Conservation (phyloP, 2,329 filamentous ascomycete genomes). For the Xylariaceae sp. region DNA sequence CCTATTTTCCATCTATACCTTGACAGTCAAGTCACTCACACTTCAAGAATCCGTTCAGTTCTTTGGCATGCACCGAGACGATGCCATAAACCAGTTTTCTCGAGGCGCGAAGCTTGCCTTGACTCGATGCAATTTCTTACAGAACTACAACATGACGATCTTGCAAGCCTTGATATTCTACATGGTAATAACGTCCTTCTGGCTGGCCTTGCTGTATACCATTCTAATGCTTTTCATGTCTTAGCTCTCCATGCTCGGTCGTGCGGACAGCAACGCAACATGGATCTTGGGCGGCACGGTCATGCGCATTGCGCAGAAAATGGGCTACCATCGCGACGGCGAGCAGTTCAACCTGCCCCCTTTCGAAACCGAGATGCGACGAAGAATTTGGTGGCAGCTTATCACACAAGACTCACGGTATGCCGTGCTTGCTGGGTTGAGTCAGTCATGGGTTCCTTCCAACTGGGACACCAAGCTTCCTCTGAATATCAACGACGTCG, state of each 20-base stretch:
- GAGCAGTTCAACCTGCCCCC: conserved; percentile 32
- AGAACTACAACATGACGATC: conserved; percentile 31
- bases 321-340: conserved; percentile 39
- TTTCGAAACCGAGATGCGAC: conserved; percentile 40
- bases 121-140: conserved; percentile 31
- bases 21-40: conserved; percentile 38
- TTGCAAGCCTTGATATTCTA: conserved; percentile 35
- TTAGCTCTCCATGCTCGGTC: conserved; percentile 17
- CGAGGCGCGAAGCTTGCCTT: conserved; percentile 20
- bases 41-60: conserved; percentile 34
- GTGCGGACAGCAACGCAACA: conserved; percentile 20
- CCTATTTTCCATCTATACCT: conserved; percentile 44
- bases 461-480: conserved; percentile 25
- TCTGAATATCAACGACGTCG: conserved; percentile 29
- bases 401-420: conserved; percentile 30
- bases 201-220: neutral
- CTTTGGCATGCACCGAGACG: conserved; percentile 15
- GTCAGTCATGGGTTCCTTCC: conserved; percentile 20
- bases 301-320: conserved; percentile 38
- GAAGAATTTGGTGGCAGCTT: conserved; percentile 41
- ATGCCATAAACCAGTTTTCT: conserved; percentile 21
- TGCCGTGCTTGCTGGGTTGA: conserved; percentile 25
- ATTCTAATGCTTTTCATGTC: neutral
- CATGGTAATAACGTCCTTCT: conserved; percentile 13
- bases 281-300: conserved; percentile 35